Evolutionary conservation across 2,329 filamentous ascomycete species (phyloP), one percentile per base, ranked within the genome.

Genomic region (Aspergillus clavatus): DNA sequence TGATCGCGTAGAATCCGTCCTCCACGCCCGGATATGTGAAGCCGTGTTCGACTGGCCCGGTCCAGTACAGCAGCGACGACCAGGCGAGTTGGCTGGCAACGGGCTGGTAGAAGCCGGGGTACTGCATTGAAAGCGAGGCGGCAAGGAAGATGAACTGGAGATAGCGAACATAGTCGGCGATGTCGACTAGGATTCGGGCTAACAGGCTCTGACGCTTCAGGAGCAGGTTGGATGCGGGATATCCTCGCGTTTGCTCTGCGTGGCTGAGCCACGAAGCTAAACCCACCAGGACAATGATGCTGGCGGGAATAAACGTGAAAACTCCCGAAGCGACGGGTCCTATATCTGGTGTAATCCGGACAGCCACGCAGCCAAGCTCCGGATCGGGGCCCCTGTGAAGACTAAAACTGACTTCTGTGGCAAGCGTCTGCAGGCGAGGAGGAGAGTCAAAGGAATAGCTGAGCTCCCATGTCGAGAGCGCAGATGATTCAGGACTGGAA

Each of bases 91-190:
- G 33, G 38, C 51, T 48, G 5, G 43, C 22, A 1, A 44, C 36
- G 4, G 45, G 45, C 3, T 49, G 42, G 23, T 46, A 53, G 38
- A 45, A 53, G 1, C 51, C 51, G 1, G 51, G 51, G 27, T 53
- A 51, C 2, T 43, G 19, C 24, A 51, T 27, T 1, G 45, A 43
- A n/a, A 53, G 38, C 5, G 38, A 53, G 5, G 48, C 48, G 1
- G 37, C 33, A 12, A 53, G 6, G 29, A 53, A 53, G 23, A 53
- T 31, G 18, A 53, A 53, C 22, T 53, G 51, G 3, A 53, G 36
- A 19, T 51, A 46, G 3, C 48, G 48, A 29, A 53, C 35, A 22
- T 40, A 45, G 27, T 40, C 37, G 3, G 36, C 23, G 10, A 40
- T 8, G 7, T 45, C 42, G 14, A 40, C 26, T 3, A 40, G n/a